Percentiles rank a stretch among this genome's conserved stretches.
Evolutionary conservation across 106 monocot species (phyloP).

Genomic region (Allium fistulosum): DNA sequence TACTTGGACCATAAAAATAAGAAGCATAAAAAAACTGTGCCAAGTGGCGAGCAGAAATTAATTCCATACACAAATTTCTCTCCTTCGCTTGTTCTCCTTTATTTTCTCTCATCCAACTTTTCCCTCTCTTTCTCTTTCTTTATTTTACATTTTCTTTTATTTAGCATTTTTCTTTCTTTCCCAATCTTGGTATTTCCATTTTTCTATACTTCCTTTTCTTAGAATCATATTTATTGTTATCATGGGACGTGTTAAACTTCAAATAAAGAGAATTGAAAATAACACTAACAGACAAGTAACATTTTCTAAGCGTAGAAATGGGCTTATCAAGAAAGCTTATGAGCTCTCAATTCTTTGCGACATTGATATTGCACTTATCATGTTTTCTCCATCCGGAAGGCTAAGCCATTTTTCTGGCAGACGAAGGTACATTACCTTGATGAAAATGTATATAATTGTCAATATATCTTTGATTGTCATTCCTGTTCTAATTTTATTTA

Average conservation of each 20-base stretch:
- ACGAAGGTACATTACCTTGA: conserved; percentile 28
- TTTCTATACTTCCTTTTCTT: neutral
- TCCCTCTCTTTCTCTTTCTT: conserved; percentile 1
- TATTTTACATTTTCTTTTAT: neutral
- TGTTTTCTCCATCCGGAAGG: conserved; percentile 80
- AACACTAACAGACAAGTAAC: conserved; percentile 78
- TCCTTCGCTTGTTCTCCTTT: conserved; percentile 14
- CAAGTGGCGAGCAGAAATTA: too few species aligned
- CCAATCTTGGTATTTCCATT: neutral
- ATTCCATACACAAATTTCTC: neutral
- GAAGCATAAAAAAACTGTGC: too few species aligned
- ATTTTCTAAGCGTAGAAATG: conserved; percentile 83
- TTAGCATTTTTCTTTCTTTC: neutral
- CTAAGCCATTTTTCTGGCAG: conserved; percentile 86
- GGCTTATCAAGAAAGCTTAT: conserved; percentile 92
- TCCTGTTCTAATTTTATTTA: neutral
- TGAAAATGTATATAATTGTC: neutral
- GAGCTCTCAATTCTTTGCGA: conserved; percentile 93
- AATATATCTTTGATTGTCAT: neutral
- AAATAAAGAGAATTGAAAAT: conserved; percentile 85
- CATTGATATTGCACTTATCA: conserved; percentile 79
- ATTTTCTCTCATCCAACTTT: conserved; percentile 1
- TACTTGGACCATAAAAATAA: too few species aligned
- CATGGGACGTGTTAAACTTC: conserved; percentile 84
- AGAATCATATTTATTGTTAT: neutral